These are phyloP conservation scores for Aspergillus tanneri DNA, from an alignment of 2,329 filamentous ascomycete genomes.

Conservation along the genomic window DNA sequence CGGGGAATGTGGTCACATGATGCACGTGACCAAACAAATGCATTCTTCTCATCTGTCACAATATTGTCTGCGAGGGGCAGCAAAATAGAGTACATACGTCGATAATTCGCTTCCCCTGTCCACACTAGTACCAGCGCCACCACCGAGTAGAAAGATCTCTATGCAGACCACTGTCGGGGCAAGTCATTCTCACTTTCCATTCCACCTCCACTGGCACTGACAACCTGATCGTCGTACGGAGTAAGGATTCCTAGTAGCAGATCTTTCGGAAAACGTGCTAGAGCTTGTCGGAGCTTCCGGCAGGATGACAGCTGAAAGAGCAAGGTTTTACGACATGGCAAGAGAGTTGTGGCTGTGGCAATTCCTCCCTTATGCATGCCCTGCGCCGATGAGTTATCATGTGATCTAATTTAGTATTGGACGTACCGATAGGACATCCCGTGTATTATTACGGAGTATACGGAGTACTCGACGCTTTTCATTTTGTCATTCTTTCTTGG, in stretches of 20 bases:
- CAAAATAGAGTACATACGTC: no score
- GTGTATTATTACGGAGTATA: neutral
- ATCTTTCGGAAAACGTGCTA: neutral
- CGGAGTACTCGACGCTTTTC: neutral
- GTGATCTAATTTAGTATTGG: neutral
- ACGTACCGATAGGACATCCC: no score
- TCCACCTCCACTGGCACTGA: neutral
- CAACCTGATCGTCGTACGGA: neutral
- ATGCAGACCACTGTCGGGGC: neutral
- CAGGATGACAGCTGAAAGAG: slow-evolving; percentile 17
- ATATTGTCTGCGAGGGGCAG: no score
- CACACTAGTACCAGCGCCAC: no score
- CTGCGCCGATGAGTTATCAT: slow-evolving; percentile 12
- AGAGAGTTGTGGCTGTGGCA: slow-evolving; percentile 12
- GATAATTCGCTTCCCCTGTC: no score
- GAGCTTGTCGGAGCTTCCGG: slow-evolving; percentile 14
- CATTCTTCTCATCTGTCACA: no score
- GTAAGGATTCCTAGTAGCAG: neutral
- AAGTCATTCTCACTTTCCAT: neutral
- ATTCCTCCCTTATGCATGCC: slow-evolving; percentile 11
- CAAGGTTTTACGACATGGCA: slow-evolving; percentile 15
- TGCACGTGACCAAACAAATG: neutral
- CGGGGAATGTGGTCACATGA: slow-evolving; percentile 1
- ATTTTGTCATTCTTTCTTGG: no score
- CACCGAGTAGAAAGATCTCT: neutral